Conservation (phyloP, 2,329 filamentous ascomycete species). For the Mollisia scopiformis region DNA sequence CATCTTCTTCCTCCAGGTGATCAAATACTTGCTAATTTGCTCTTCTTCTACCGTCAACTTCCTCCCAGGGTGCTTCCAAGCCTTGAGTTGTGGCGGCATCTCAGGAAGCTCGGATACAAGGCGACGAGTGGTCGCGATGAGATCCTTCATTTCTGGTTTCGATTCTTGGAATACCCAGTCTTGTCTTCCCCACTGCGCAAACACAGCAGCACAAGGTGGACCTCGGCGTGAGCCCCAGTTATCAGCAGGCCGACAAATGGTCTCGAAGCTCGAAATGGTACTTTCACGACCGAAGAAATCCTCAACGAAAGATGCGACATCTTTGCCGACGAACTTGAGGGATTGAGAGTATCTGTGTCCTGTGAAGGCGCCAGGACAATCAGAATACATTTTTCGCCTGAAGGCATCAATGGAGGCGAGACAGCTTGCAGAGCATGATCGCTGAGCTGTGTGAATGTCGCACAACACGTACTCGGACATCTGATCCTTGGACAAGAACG, state of each 20-base stretch:
- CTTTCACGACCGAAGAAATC: neutral
- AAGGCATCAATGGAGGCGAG: neutral
- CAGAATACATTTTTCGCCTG: neutral
- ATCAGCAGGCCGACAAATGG: neutral
- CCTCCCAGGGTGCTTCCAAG: neutral
- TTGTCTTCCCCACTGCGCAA: neutral
- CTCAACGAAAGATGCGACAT: neutral
- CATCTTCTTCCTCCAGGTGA: neutral
- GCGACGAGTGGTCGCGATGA: neutral
- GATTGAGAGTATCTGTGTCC: neutral
- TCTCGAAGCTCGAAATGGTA: neutral
- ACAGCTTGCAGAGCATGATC: neutral
- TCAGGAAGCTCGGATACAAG: neutral
- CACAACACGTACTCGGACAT: neutral
- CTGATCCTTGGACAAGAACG: neutral
- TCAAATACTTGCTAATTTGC: neutral
- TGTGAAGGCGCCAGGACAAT: neutral
- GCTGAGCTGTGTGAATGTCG: neutral
- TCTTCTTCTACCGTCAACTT: neutral
- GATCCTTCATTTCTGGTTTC: neutral
- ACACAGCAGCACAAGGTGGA: neutral
- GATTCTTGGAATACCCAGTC: neutral
- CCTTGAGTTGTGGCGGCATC: constrained; percentile 1
- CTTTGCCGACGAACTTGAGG: neutral
- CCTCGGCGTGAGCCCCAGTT: neutral